Evolutionary conservation across 1,139 yeast species (phyloP), one percentile per base, ranked within the genome.

Genomic region (Diutina pseudorugosa): DNA sequence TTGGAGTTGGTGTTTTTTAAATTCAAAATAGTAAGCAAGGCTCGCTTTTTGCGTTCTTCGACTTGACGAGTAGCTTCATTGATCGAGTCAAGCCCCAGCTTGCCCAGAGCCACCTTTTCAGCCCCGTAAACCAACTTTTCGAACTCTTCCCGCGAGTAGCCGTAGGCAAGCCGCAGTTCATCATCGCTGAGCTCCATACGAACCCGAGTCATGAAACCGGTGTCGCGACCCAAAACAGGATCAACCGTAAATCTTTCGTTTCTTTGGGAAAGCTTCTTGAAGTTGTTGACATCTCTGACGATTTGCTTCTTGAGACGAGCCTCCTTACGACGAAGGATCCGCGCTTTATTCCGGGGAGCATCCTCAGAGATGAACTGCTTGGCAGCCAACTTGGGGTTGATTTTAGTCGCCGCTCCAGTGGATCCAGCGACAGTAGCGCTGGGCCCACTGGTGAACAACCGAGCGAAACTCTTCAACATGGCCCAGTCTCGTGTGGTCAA

Each of bases 71-170:
- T 68, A 41, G 80, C 71, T 52, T 73, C 75, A 54, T 76, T 65
- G 51, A 79, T 70, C 6, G 85, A 77, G 36, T 67, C 67, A 27
- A 65, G 64, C n/a, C 59, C 59, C 52, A 63, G 58, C 52, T 63
- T 65, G 53, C 65, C 68, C 52, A 73, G 60, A 4, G 69, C 66
- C 14, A 76, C 74, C 58, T 72, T 65, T 77, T 81, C 72, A 4
- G 95, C 94, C 49, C 96, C 95, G 60, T 77, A 85, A 55, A 89
- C 64, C 55, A 90, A 72, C 63, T 82, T 85, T 57, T 89, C 94
- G 53, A 88, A 83, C 61, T 87, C 90, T 45, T 70, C 72, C 57
- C 79, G 67, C 56, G 79, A 75, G 58, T 73, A 82, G 0, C 85
- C 84, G 61, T 77, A 74, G 16, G 83, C 80, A 59, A 85, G 68